phyloP scores from a whole-genome alignment of 2,329 filamentous ascomycete species.

The Microsporum ferrugineum region DNA sequence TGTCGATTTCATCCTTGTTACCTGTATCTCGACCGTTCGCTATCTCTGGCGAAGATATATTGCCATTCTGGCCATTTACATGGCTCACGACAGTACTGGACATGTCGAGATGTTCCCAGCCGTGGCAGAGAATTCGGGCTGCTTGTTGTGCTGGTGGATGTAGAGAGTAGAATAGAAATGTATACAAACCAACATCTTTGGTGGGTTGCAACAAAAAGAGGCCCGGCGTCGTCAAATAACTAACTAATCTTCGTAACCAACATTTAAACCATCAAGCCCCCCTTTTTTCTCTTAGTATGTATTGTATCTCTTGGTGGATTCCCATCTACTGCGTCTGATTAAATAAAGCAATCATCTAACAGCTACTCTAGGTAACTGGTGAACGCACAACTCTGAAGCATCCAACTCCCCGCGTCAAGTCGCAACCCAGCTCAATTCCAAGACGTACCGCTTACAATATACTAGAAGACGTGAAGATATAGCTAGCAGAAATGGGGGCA shows the following conservation, averaged over 20 bases:
- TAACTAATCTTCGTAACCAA: too few relatives aligned
- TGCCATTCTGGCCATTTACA: neutral
- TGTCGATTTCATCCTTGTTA: constrained; percentile 21
- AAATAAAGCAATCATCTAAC: too few relatives aligned
- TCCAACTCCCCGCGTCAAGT: neutral
- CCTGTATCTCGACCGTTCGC: neutral
- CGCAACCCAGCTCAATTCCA: neutral
- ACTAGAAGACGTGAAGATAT: neutral
- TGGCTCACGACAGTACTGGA: neutral
- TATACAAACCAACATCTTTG: too few relatives aligned
- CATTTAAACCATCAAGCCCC: too few relatives aligned
- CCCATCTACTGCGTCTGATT: too few relatives aligned
- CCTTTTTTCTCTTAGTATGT: too few relatives aligned
- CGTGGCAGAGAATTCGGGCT: neutral
- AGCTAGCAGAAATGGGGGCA: constrained; percentile 58
- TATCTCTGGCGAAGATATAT: constrained; percentile 13
- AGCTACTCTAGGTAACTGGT: neutral
- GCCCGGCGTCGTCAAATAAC: too few relatives aligned
- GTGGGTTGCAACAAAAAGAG: too few relatives aligned
- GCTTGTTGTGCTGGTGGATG: constrained; percentile 2
- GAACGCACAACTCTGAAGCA: neutral
- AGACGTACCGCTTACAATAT: neutral
- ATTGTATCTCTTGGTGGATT: too few relatives aligned
- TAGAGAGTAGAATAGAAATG: neutral
- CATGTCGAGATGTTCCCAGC: neutral